Evolutionary conservation across 768 basidiomycete genomes (phyloP).

Genomic region (Boletus barrowsii): DNA sequence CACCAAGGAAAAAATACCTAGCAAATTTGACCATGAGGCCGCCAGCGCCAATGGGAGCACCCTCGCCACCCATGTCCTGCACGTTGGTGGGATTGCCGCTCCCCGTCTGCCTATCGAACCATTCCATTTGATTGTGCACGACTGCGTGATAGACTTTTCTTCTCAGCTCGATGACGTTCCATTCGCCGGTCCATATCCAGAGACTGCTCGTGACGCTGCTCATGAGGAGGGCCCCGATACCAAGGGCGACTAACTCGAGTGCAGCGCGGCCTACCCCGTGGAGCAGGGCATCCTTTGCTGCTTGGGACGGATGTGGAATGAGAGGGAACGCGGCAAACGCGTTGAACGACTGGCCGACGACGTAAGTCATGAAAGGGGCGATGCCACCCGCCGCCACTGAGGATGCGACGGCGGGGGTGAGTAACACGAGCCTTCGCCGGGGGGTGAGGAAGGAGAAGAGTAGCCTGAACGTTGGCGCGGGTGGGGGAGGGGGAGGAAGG

Average conservation of each 20-base stretch:
- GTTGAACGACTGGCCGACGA: constrained; percentile 76
- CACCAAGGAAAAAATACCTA: constrained; percentile 42
- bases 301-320: constrained; percentile 36
- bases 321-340: constrained; percentile 61
- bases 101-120: constrained; percentile 85
- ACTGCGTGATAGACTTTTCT: constrained; percentile 40
- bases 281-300: constrained; percentile 49
- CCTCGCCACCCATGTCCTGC: constrained; percentile 35
- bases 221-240: constrained; percentile 61
- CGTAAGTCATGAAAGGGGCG: constrained; percentile 83
- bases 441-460: constrained; percentile 66
- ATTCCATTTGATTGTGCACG: constrained; percentile 70
- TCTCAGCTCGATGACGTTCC: constrained; percentile 60
- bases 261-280: constrained; percentile 59
- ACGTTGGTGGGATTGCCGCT: constrained; percentile 43
- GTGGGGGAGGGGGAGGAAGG: constrained; percentile 27
- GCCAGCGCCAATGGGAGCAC: constrained; percentile 70
- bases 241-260: constrained; percentile 63
- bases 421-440: constrained; percentile 51
- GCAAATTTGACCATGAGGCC: constrained; percentile 94
- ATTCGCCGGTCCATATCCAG: constrained; percentile 89
- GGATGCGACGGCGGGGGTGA: constrained; percentile 61
- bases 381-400: constrained; percentile 67
- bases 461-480: constrained; percentile 54
- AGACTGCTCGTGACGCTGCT: constrained; percentile 72